Base-by-base conservation (phyloP, 768 basidiomycete genomes). In the Russula sp. region DNA sequence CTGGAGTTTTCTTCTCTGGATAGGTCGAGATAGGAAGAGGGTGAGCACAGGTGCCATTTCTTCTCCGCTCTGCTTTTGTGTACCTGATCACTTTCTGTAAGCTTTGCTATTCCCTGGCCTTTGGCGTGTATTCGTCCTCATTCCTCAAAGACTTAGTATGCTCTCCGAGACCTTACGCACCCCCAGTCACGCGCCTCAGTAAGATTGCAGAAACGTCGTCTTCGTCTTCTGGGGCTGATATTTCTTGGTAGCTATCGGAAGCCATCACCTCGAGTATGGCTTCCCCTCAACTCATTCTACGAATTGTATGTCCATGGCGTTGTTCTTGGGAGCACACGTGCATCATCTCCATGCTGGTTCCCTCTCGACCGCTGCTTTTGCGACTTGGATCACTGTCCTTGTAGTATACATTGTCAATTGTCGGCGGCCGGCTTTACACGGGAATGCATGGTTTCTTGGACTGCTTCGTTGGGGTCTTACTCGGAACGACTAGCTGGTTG, bases 281-380 rank as follows among this genome's bases (percentile, higher is more conserved):
- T 96, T 98, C 71, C 95, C 94, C 0, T 96, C 94, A 0, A 97
- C 95, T 0, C 96, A 99, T 70, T 90, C 92, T 2, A 92, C 94
- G 9, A 96, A 97, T 73, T 84, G 86, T 58, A 81, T 94, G 56
- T 95, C 92, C 32, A 89, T 97, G 70, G 93, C 93, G 0, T 80
- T 98, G 3, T 91, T 91, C 75, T 78, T 91, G 64, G 87, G 81
- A 65, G 75, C 82, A 3, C 78, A 84, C 50, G 71, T 86, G 55
- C 80, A 85, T 70, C 74, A 75, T n/a, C 78, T 85, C 45, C 76
- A 27, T 37, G 60, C 69, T 7, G 65, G 68, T 22, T 49, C 72
- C 40, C 77, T 89, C 51, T 84, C 87, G 4, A 68, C 74, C 0
- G 69, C 72, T 16, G 69, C 77, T 0, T 88, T 82, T 68, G 70